Evolutionary conservation across 768 basidiomycete species (phyloP), one percentile per base, ranked within the genome.

Genomic region (Phaeotremella fagi): DNA sequence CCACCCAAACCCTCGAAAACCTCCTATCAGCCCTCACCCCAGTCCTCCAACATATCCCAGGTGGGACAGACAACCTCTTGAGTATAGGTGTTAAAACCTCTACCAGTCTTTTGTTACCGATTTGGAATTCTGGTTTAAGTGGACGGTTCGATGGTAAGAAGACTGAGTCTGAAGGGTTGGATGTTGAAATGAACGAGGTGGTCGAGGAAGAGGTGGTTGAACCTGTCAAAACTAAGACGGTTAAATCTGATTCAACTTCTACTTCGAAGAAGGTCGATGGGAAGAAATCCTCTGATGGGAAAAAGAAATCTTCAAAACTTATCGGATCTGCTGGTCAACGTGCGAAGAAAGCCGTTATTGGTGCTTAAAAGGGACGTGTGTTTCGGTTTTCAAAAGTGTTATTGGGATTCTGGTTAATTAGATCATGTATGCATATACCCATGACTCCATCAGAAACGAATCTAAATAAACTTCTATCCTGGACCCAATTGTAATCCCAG

Each of bases 61-160:
- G 82, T 43, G 84, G 82, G 24, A 98, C 92, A 91, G 85, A 86
- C 48, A 95, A 97, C 73, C 78, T 98, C 47, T 89, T 92, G 66
- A 85, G 82, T 52, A 74, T 99, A 18, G 81, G 88, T 60, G 82
- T 99, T 77, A 98, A 98, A 76, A 94, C 90, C 1, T 87, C 83
- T 60, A 82, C 82, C 11, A 88, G 87, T 48, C 79, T 84, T 28
- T 83, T 85, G 60, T 75, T 99, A n/a, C 95, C 95, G 3, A 84
- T 99, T 68, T 99, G 91, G 90, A 81, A 79, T 20, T 88, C 86
- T 71, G 77, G 80, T 4, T 79, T 95, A n/a, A 83, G 83, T 26
- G 80, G 81, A 4, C 76, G 85, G 24, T 88, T 85, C 83, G 22
- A 41, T 55, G 46, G 31, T 33, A 53, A 52, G 45, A 50, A 59